Base-by-base conservation (phyloP, 768 basidiomycete genomes). In the Boletus tylopilopsis region DNA sequence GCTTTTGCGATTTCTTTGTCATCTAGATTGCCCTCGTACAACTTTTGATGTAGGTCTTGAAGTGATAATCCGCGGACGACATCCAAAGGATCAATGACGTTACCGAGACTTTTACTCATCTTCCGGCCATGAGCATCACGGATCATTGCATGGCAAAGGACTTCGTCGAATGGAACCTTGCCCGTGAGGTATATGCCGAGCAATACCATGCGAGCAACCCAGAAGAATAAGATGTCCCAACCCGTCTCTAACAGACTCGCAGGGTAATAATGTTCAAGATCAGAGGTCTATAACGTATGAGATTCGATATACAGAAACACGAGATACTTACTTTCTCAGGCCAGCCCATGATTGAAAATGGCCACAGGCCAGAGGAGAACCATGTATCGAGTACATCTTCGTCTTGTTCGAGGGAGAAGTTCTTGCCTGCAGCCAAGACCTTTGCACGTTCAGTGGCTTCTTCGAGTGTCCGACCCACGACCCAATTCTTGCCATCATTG, bases 221-320 rank as follows among this genome's bases (percentile, higher is more conserved):
- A 99, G 81, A 98, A 98, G 79, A 94, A 94, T n/a, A 99, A 70
- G 61, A 98, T 98, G 56, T 98, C 96, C 95, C 96, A 98, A 39
- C 96, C 96, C 0, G 96, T 99, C 72, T 98, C 96, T 25, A 98
- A 81, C 37, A 98, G 59, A n/a, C 84, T 80, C 2, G 90, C 72
- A 0, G 96, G 96, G 68, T 94, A 99, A 74, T 90, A 98, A 25
- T 75, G 73, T 55, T 83, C 67, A 35, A 91, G 58, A 64, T 98
- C 95, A 5, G 71, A 53, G 0, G 92, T 94, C 90, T 92, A 27
- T 7, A 30, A 24, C 13, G n/a, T 54, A 21, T 49, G 45, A 60
- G 34, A 39, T 35, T 22, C 27, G 6, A 25, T 22, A 16, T 10
- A 33, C 7, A 9, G 9, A 4, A 23, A 35, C 1, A 25, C n/a